These are phyloP conservation scores for Penicillium brasilianum DNA, from an alignment of 2,329 filamentous ascomycete genomes.

Conservation along the genomic window DNA sequence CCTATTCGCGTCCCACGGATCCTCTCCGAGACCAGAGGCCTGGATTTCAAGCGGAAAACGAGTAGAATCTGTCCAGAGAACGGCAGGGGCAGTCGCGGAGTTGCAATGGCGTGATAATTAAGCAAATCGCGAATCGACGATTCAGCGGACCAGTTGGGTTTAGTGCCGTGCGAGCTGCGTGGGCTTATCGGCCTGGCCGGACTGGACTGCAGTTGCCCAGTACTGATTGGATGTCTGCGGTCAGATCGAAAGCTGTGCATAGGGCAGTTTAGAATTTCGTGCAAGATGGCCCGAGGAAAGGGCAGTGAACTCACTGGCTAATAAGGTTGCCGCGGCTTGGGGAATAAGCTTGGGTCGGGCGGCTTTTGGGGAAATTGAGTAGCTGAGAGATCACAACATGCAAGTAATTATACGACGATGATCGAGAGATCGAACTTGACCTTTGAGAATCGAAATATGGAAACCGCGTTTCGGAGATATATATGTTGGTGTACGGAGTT, in stretches of 20 bases:
- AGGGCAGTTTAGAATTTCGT: background rate
- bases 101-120: conserved; percentile 26
- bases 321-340: background rate
- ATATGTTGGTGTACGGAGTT: background rate
- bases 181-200: conserved; percentile 5
- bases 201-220: background rate
- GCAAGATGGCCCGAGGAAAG: conserved; percentile 1
- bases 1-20: background rate
- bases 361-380: background rate
- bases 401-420: no score
- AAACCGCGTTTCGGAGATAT: background rate
- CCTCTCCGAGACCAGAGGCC: background rate
- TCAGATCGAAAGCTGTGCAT: background rate
- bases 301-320: background rate
- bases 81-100: background rate
- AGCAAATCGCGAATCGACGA: conserved; percentile 21
- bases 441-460: no score
- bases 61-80: background rate
- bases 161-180: background rate
- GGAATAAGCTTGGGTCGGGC: background rate
- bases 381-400: background rate
- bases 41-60: background rate
- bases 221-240: background rate
- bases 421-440: background rate
- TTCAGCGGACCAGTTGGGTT: conserved; percentile 1